Percentiles rank a stretch among this genome's conserved stretches.
Evolutionary conservation across 75 land plant species (phyloP).

Genomic region (Pinus taeda): DNA sequence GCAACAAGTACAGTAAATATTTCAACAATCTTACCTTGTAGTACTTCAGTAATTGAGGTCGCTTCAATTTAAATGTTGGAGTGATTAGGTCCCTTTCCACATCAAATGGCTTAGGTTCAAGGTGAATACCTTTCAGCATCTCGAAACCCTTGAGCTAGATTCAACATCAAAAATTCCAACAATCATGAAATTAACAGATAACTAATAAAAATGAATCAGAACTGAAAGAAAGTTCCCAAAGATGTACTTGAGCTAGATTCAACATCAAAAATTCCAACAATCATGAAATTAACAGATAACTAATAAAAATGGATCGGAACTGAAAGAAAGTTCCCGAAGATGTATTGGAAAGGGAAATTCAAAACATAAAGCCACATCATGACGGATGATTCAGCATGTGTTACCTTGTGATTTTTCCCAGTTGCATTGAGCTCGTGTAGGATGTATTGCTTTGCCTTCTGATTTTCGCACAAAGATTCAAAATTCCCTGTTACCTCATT

Average conservation of each 20-base stretch:
- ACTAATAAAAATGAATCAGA: not conserved
- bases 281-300: not conserved
- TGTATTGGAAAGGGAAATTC: not conserved
- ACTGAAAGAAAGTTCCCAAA: not conserved
- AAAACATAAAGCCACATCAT: not conserved
- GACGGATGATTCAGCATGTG: not conserved
- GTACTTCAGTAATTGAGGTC: conserved; percentile 73
- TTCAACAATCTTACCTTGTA: conserved; percentile 48
- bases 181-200: not conserved
- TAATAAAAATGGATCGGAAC: not conserved
- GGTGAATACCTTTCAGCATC: conserved; percentile 61
- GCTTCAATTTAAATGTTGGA: conserved; percentile 83
- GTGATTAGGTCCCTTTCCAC: conserved; percentile 76
- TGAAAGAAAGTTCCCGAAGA: not conserved
- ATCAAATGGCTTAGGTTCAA: conserved; percentile 77
- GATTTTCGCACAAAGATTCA: conserved; percentile 56
- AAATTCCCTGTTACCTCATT: conserved; percentile 50
- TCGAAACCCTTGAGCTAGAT: conserved; percentile 83
- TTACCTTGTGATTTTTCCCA: conserved; percentile 70
- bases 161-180: not conserved
- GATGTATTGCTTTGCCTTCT: conserved; percentile 59
- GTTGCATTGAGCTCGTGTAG: conserved; percentile 74
- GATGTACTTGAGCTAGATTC: conserved; percentile 38
- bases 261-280: not conserved
- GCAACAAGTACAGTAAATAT: not conserved